Evolutionary conservation across 2,329 filamentous ascomycete species (phyloP).

Genomic region (Aspergillus sp.): DNA sequence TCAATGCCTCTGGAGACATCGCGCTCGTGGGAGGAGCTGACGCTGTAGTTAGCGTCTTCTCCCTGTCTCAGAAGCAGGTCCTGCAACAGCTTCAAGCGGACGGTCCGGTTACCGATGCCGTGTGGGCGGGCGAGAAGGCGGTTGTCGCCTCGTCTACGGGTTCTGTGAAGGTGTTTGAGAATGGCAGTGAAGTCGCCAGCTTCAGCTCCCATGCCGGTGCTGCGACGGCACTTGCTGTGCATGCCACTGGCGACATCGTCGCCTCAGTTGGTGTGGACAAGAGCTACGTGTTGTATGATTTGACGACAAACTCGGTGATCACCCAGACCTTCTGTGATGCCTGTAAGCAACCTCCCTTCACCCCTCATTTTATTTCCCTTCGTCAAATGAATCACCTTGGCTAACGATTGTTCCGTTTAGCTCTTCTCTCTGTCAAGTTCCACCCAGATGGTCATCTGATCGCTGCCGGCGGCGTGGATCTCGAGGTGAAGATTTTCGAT

Average conservation of each 20-base stretch:
- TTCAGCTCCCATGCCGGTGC: conserved; percentile 82
- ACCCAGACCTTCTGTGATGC: conserved; percentile 78
- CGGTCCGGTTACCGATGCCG: conserved; percentile 65
- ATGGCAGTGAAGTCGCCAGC: conserved; percentile 65
- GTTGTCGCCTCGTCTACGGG: conserved; percentile 74
- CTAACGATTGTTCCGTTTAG: conserved; percentile 43
- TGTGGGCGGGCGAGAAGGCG: conserved; percentile 62
- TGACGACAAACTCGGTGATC: conserved; percentile 65
- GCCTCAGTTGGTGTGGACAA: conserved; percentile 90
- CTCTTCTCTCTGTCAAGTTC: conserved; percentile 76
- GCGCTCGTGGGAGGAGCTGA: conserved; percentile 74
- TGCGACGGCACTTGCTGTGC: conserved; percentile 72
- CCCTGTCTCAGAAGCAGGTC: conserved; percentile 73
- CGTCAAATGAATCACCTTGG: background rate
- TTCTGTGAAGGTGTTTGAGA: conserved; percentile 74
- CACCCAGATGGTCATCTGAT: conserved; percentile 96
- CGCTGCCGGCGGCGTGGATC: conserved; percentile 75
- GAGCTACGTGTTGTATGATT: conserved; percentile 86
- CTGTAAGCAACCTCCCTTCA: conserved; percentile 55
- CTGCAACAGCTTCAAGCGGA: conserved; percentile 64
- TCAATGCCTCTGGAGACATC: conserved; percentile 62
- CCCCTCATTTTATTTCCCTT: background rate
- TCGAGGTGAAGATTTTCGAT: conserved; percentile 86
- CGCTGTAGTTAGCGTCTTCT: conserved; percentile 74
- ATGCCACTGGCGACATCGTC: conserved; percentile 78